A percentile compares a stretch with the other conserved stretches of the same genome.
phyloP scores from a whole-genome alignment of 352 stramenopile species.

The Phytophthora crassamura region DNA sequence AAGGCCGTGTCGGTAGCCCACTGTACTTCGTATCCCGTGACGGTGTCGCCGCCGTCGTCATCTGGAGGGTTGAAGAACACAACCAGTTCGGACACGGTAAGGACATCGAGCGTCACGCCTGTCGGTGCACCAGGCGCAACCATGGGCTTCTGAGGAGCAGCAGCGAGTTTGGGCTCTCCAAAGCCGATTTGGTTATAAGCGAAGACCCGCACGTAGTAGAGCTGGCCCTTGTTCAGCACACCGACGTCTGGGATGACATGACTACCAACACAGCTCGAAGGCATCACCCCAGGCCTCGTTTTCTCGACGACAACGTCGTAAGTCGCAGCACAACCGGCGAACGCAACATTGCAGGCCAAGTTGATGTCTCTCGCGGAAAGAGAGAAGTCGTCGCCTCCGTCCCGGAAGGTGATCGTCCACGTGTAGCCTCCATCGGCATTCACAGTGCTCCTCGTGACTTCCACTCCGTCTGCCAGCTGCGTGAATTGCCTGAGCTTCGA shows the following conservation, averaged over 20 bases:
- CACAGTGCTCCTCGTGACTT: conserved; percentile 72
- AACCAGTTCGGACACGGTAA: conserved; percentile 85
- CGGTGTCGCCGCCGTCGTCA: conserved; percentile 84
- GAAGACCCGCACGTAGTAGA: conserved; percentile 95
- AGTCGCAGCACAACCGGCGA: conserved; percentile 30
- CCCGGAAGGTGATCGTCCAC: conserved; percentile 93
- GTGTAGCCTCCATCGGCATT: conserved; percentile 64
- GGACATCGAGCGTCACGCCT: conserved; percentile 71
- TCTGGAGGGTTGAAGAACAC: conserved; percentile 91
- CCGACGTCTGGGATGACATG: conserved; percentile 75
- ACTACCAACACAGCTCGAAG: conserved; percentile 76
- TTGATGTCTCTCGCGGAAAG: conserved; percentile 42
- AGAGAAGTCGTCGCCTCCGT: conserved; percentile 83
- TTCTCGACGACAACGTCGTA: conserved; percentile 66
- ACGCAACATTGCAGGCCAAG: conserved; percentile 19
- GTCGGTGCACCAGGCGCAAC: conserved; percentile 75
- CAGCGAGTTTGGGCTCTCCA: conserved; percentile 62
- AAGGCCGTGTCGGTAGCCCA: conserved; percentile 90
- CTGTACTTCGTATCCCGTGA: conserved; percentile 93
- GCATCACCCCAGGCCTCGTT: conserved; percentile 74
- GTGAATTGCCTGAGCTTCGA: conserved; percentile 69
- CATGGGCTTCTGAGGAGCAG: conserved; percentile 78
- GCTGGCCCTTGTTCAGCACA: conserved; percentile 87
- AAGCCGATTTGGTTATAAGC: conserved; percentile 97
- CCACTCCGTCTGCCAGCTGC: conserved; percentile 61